Conservation (phyloP, 2,329 filamentous ascomycete genomes). For the Elsinoe perseae region DNA sequence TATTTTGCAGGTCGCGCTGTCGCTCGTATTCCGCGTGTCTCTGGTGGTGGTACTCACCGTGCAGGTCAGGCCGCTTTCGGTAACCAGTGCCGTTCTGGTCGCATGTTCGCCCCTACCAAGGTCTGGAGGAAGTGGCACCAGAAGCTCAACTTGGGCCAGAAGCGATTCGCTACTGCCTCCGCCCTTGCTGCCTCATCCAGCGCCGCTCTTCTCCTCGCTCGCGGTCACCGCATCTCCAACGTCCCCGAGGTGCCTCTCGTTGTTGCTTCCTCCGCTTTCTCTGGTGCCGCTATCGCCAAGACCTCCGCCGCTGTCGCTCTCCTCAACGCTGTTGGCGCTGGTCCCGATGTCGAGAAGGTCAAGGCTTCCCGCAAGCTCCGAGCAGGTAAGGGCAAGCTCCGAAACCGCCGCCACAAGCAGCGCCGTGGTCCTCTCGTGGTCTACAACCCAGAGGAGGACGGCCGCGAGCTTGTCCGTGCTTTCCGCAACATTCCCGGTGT, state of each 20-base stretch:
- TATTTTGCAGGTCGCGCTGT: conserved; percentile 75
- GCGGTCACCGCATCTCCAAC: conserved; percentile 87
- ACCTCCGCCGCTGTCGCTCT: conserved; percentile 80
- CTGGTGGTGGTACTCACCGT: conserved; percentile 99
- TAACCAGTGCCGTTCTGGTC: conserved; percentile 99
- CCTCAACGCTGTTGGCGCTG: conserved; percentile 84
- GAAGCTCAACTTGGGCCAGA: conserved; percentile 99
- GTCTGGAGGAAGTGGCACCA: conserved; percentile 99
- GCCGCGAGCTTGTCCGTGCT: conserved; percentile 84
- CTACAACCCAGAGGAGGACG: conserved; percentile 92
- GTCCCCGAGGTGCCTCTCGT: conserved; percentile 97
- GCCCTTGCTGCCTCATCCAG: conserved; percentile 94
- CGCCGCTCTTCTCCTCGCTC: conserved; percentile 88
- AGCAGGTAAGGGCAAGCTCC: conserved; percentile 97
- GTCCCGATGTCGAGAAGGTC: conserved; percentile 88
- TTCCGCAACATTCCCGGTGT: conserved; percentile 99
- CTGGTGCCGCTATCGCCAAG: conserved; percentile 71
- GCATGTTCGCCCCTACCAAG: conserved; percentile 99
- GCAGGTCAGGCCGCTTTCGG: conserved; percentile 99
- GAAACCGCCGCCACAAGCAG: conserved; percentile 93
- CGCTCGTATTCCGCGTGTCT: conserved; percentile 99
- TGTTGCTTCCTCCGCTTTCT: conserved; percentile 83
- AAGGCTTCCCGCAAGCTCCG: conserved; percentile 94
- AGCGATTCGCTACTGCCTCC: conserved; percentile 97
- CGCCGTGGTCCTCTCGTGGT: conserved; percentile 95